Conservation (phyloP, 495 filamentous ascomycete genomes). For the Penicillium macrosclerotiorum region DNA sequence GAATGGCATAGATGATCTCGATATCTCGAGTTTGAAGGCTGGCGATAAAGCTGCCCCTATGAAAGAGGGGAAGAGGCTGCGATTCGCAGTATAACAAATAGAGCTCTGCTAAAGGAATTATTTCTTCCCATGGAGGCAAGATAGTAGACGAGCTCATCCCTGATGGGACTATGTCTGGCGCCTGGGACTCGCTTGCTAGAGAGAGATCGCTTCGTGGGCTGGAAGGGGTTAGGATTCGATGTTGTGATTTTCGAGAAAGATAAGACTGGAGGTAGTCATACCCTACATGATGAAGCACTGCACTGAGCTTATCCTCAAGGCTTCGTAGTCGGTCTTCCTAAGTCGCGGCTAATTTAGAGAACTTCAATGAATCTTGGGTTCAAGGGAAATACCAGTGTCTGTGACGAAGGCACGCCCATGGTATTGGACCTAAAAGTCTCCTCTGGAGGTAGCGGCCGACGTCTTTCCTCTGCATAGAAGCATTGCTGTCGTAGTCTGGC, state of each 20-base stretch:
- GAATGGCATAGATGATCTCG: conserved; percentile 42
- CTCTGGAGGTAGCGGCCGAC: conserved; percentile 19
- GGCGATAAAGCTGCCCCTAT: conserved; percentile 33
- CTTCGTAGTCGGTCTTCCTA: conserved; percentile 42
- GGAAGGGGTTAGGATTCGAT: too few species aligned
- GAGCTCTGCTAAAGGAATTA: conserved; percentile 33
- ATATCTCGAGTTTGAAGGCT: conserved; percentile 34
- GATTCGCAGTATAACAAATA: conserved; percentile 47
- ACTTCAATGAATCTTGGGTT: background rate
- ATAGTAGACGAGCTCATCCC: conserved; percentile 6
- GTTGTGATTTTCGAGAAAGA: too few species aligned
- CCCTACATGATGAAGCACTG: conserved; percentile 34
- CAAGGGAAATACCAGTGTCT: conserved; percentile 20
- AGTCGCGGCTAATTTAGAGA: background rate
- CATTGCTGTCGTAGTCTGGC: conserved; percentile 42
- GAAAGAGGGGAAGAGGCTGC: conserved; percentile 47
- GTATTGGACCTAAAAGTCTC: conserved; percentile 5
- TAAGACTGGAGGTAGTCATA: conserved; percentile 12
- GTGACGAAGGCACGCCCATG: conserved; percentile 14
- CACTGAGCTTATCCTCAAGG: conserved; percentile 39
- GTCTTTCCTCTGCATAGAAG: conserved; percentile 39
- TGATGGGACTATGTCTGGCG: too few species aligned
- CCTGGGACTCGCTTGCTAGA: background rate
- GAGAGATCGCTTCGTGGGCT: conserved; percentile 11
- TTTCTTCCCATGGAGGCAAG: conserved; percentile 42